A percentile compares a stretch with the other conserved stretches of the same genome.
phyloP scores from a whole-genome alignment of 2,329 filamentous ascomycete genomes.

The Huntiella moniliformis region DNA sequence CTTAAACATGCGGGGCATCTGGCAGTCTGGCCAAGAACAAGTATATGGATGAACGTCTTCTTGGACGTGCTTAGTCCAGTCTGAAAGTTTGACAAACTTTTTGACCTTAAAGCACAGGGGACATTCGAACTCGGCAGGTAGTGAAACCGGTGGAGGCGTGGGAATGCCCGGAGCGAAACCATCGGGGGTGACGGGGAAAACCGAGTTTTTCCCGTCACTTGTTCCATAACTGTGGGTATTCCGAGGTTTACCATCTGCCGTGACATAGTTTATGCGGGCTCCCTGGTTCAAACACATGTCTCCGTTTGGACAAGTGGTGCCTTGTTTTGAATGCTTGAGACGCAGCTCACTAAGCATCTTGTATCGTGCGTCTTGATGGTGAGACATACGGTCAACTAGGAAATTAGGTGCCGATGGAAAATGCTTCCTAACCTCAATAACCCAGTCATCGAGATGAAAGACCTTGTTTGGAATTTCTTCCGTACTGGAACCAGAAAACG shows the following conservation, averaged over 20 bases:
- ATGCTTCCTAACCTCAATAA: too few relatives aligned
- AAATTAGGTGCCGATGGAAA: constrained; percentile 18
- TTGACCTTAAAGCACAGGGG: constrained; percentile 71
- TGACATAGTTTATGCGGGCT: constrained; percentile 43
- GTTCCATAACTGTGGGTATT: constrained; percentile 24
- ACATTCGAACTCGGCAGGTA: constrained; percentile 82
- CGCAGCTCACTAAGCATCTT: constrained; percentile 54
- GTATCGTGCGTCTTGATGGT: constrained; percentile 64
- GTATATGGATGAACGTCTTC: constrained; percentile 88
- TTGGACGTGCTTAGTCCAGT: constrained; percentile 93
- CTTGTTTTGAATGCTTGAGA: constrained; percentile 47
- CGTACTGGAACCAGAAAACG: constrained; percentile 43
- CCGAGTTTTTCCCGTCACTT: constrained; percentile 47
- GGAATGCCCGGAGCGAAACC: constrained; percentile 69
- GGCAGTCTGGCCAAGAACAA: constrained; percentile 70
- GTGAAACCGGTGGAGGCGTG: constrained; percentile 53
- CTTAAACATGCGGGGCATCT: constrained; percentile 81
- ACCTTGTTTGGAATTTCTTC: constrained; percentile 61
- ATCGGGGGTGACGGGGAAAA: constrained; percentile 50
- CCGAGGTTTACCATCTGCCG: constrained; percentile 38
- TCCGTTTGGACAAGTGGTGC: constrained; percentile 42
- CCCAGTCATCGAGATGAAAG: constrained; percentile 27
- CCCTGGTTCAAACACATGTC: constrained; percentile 46
- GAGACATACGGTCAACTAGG: constrained; percentile 62
- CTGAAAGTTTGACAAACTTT: constrained; percentile 75